Evolutionary conservation across 495 filamentous ascomycete genomes (phyloP).

Genomic region (Tuber microsphaerosporum): DNA sequence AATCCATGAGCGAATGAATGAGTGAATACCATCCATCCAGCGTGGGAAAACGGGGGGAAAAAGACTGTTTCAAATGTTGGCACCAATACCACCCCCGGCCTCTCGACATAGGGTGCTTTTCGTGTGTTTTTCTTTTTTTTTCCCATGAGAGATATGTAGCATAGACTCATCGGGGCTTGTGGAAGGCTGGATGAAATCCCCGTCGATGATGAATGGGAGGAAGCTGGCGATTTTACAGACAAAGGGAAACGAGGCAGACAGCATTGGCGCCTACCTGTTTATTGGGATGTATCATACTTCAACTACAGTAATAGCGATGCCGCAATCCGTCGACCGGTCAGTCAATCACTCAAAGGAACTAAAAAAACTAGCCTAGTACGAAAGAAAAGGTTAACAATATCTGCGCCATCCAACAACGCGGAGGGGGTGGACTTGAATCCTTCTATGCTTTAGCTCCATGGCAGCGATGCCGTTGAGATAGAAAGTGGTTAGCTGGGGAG

Average conservation of each 20-base stretch:
- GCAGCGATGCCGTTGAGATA: background rate
- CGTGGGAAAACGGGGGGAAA: background rate
- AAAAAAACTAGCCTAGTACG: background rate
- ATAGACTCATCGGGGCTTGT: background rate
- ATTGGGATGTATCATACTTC: background rate
- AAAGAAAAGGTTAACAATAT: background rate
- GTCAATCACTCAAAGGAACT: background rate
- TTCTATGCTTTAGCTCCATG: background rate
- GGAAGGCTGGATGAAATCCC: background rate
- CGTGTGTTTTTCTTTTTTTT: background rate
- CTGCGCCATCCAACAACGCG: background rate
- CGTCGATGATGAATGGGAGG: background rate
- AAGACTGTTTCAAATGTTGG: background rate
- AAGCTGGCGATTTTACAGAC: background rate
- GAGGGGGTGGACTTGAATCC: background rate
- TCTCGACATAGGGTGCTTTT: background rate
- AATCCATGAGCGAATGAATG: background rate
- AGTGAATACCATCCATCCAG: background rate
- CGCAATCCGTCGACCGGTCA: background rate
- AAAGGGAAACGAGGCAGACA: conserved; percentile 3
- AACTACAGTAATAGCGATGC: background rate
- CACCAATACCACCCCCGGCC: background rate
- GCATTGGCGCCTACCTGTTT: background rate
- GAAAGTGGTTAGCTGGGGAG: background rate
- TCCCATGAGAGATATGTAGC: background rate